Evolutionary conservation across 345 rosid genomes (phyloP).

Genomic region (Moricandia arvensis): DNA sequence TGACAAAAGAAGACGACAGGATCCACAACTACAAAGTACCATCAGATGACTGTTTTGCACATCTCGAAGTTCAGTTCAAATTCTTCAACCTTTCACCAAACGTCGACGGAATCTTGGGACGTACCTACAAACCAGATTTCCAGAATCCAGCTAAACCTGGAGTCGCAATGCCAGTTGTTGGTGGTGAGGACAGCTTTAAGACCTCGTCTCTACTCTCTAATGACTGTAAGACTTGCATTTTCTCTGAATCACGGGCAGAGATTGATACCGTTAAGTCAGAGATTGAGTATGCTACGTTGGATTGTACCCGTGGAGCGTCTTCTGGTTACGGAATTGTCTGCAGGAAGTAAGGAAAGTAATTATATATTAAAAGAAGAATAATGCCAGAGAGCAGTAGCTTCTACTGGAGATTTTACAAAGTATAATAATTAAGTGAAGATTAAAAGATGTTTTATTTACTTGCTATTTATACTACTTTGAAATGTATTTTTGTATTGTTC

Average conservation of each 20-base stretch:
- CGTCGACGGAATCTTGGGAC: conserved; percentile 67
- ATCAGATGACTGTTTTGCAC: conserved; percentile 57
- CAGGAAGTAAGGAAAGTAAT: conserved; percentile 38
- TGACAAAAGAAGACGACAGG: conserved; percentile 67
- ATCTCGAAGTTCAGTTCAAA: conserved; percentile 65
- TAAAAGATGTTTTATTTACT: background rate
- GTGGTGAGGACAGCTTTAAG: conserved; percentile 60
- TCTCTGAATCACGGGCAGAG: conserved; percentile 27
- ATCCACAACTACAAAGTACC: conserved; percentile 61
- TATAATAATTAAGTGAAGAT: conserved; percentile 3
- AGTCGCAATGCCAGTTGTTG: conserved; percentile 58
- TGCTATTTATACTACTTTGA: background rate
- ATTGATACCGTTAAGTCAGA: conserved; percentile 18
- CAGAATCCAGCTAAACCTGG: conserved; percentile 64
- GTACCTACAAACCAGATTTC: conserved; percentile 64
- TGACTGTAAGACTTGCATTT: conserved; percentile 45
- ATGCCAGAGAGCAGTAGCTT: conserved; percentile 30
- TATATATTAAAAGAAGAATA: conserved; percentile 10
- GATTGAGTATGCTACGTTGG: conserved; percentile 42
- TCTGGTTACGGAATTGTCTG: conserved; percentile 59
- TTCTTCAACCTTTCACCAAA: conserved; percentile 56
- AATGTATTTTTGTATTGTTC: conserved; percentile 19
- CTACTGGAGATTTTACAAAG: conserved; percentile 17
- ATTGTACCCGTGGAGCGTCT: conserved; percentile 49
- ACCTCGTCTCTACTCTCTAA: conserved; percentile 50